Evolutionary conservation across 2,329 filamentous ascomycete genomes (phyloP).

Genomic region (Fusarium falciforme): DNA sequence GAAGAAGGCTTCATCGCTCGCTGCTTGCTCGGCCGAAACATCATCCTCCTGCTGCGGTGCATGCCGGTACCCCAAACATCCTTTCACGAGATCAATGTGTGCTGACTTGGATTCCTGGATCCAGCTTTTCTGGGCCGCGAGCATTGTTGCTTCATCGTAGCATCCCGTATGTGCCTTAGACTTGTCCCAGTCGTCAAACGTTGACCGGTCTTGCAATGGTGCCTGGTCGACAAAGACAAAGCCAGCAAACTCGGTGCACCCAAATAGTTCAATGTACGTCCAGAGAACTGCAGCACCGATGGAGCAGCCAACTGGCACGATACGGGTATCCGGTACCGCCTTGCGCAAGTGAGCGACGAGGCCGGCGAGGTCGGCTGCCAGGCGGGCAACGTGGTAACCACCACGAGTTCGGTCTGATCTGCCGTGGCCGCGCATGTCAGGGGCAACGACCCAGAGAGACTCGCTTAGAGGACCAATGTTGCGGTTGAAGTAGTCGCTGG

Average conservation of each 20-base stretch:
- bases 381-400: slow-evolving; percentile 43
- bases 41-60: slow-evolving; percentile 34
- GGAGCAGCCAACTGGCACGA: slow-evolving; percentile 43
- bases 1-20: slow-evolving; percentile 40
- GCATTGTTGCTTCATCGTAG: slow-evolving; percentile 40
- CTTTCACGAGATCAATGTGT: slow-evolving; percentile 39
- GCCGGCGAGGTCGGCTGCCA: slow-evolving; percentile 38
- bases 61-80: slow-evolving; percentile 41
- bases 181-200: slow-evolving; percentile 39
- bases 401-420: slow-evolving; percentile 35
- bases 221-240: slow-evolving; percentile 45
- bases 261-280: slow-evolving; percentile 43
- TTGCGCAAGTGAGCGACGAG: slow-evolving; percentile 35
- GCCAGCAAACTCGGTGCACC: slow-evolving; percentile 39
- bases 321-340: slow-evolving; percentile 21
- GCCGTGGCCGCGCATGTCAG: slow-evolving; percentile 45
- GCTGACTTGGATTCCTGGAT: slow-evolving; percentile 37
- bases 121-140: slow-evolving; percentile 41
- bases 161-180: slow-evolving; percentile 40
- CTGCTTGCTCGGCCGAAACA: slow-evolving; percentile 36
- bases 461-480: slow-evolving; percentile 36
- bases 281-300: slow-evolving; percentile 45
- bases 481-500: slow-evolving; percentile 42
- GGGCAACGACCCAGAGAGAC: slow-evolving; percentile 39
- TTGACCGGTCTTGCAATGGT: slow-evolving; percentile 41